Conservation (phyloP, 352 stramenopile genomes). For the Peronosclerospora sorghi region DNA sequence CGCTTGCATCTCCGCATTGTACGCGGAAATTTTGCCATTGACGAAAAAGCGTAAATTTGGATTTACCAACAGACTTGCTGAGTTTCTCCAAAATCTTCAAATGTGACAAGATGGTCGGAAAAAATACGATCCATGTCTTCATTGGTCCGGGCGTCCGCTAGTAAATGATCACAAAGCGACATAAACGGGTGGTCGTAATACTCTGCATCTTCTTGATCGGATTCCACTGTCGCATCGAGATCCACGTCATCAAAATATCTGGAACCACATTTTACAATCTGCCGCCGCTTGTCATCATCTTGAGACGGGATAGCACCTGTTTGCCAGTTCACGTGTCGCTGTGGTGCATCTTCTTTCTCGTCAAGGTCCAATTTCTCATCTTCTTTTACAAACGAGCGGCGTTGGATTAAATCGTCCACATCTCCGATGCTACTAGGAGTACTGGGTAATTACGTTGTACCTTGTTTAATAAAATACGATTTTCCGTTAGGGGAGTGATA, state of each 20-base stretch:
- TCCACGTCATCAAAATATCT: conserved; percentile 77
- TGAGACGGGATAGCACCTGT: neutral
- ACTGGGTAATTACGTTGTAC: conserved; percentile 44
- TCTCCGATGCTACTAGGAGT: conserved; percentile 16
- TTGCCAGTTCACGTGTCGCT: neutral
- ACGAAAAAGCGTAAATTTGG: no score
- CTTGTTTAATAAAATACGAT: conserved; percentile 68
- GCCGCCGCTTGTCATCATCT: conserved; percentile 4
- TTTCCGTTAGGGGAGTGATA: no score
- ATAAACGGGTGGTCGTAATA: conserved; percentile 44
- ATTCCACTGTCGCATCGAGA: conserved; percentile 12
- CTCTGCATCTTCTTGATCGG: conserved; percentile 1
- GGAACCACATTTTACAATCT: conserved; percentile 55
- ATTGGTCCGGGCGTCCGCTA: no score
- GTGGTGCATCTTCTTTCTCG: conserved; percentile 15
- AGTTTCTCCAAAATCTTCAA: conserved; percentile 47
- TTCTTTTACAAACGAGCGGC: conserved; percentile 5
- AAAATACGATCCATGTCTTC: no score
- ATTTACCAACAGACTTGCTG: no score
- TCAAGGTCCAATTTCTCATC: conserved; percentile 5
- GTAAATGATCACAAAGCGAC: conserved; percentile 61
- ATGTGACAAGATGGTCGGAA: conserved; percentile 59
- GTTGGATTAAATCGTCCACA: conserved; percentile 4
- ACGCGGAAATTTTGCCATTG: no score
- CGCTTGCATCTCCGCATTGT: no score